Base-by-base conservation (phyloP, 2,329 filamentous ascomycete genomes). In the Diaporthe caulivora region DNA sequence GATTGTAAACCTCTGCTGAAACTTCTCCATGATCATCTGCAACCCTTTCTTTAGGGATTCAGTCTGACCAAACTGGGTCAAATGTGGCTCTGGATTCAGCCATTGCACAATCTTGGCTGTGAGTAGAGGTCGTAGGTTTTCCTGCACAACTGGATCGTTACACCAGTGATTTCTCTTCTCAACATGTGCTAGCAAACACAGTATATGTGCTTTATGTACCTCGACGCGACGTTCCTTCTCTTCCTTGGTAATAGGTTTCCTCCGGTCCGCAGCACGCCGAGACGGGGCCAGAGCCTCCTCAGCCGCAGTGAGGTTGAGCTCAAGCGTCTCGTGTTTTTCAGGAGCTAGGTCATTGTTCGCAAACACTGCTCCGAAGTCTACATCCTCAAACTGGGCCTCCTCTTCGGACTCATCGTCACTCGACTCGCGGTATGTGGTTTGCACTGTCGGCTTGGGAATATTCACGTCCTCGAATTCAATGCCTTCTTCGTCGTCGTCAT, bases 81-180 rank as follows among this genome's bases (percentile, higher is more conserved):
- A 84, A 24, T 89, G 86, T 10, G 89, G 83, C 18, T 91, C 87
- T 0, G 95, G 94, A 65, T 92, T 93, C 9, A 98, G 86, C 70
- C 92, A 92, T 0, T 86, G 86, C 37, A 93, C 81, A 40, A 89
- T 91, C 78, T 93, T 93, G 42, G 90, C 88, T 1, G 90, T 87
- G 7, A 98, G 81, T 49, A 95, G 86, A 53, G 87, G 84, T 70
- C 89, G 91, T 53, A 97, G 83, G n/a, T 83, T 83, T 53, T 86
- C 87, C 80, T 97, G 94, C 11, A 94, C 89, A 72, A 88, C 83
- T 18, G 84, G 78, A 79, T 96, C 92, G 78, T 97, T 97, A 83
- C 95, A 98, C 95, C 96, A 98, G 71, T 89, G 86, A 80, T 98
- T 99, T 71, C 95, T 91, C 72, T 91, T 86, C 76, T 93, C 89